These are phyloP conservation scores for Flammula alnicola DNA, from an alignment of 1,284 basidiomycete genomes.

Conservation along the genomic window DNA sequence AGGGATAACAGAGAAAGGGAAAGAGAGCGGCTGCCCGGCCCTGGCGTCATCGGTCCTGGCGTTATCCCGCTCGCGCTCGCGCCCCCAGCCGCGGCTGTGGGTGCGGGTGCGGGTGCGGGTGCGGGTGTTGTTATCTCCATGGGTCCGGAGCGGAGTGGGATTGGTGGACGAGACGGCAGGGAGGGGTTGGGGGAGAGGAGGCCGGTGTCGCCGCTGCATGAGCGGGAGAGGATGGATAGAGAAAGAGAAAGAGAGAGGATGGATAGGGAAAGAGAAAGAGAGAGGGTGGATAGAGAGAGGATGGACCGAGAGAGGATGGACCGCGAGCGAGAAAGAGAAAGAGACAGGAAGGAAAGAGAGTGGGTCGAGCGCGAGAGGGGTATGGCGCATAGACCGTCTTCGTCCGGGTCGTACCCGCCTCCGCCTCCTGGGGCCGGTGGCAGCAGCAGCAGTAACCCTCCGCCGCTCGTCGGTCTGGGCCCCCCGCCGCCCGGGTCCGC, in stretches of 20 bases:
- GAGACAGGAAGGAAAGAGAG: no score
- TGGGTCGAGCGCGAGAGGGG: no score
- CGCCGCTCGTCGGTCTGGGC: no score
- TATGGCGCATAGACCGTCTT: background rate
- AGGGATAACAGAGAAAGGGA: slow-evolving; percentile 13
- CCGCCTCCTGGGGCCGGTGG: background rate
- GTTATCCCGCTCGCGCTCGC: background rate
- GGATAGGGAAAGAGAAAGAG: slow-evolving; percentile 11
- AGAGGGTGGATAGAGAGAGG: slow-evolving; percentile 3
- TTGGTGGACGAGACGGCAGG: no score
- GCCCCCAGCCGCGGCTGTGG: no score
- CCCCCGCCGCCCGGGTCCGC: background rate
- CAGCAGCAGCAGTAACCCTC: background rate
- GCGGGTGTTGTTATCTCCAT: no score
- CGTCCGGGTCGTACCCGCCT: slow-evolving; percentile 4
- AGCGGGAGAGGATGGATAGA: slow-evolving; percentile 26
- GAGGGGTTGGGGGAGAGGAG: slow-evolving; percentile 8
- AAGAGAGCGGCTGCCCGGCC: slow-evolving; percentile 9
- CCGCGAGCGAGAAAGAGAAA: no score
- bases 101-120: no score
- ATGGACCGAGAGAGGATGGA: slow-evolving; percentile 1
- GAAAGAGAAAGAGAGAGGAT: no score
- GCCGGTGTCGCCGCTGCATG: background rate
- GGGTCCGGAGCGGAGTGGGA: no score
- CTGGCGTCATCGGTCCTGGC: slow-evolving; percentile 11